phyloP scores from a whole-genome alignment of 2,329 filamentous ascomycete species.

The Colletotrichum eleusines region DNA sequence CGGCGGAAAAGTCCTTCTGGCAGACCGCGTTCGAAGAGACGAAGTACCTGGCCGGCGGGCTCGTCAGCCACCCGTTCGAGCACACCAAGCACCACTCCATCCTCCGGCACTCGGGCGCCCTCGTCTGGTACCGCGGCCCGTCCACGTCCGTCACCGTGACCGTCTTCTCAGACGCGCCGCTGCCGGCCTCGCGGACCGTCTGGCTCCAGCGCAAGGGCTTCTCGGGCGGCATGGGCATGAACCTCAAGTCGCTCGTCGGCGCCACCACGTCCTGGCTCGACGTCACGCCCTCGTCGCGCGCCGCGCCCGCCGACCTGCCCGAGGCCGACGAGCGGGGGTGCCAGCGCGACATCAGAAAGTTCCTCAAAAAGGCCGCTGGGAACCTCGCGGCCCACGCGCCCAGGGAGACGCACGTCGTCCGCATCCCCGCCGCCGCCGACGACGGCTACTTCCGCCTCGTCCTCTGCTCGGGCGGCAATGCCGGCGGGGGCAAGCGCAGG shows the following conservation, averaged over 20 bases:
- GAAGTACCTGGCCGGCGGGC: slow-evolving; percentile 73
- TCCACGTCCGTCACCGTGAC: slow-evolving; percentile 74
- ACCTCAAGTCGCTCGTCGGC: slow-evolving; percentile 71
- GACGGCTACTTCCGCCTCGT: slow-evolving; percentile 79
- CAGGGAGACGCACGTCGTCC: slow-evolving; percentile 73
- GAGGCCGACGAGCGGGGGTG: slow-evolving; percentile 72
- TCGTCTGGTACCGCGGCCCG: slow-evolving; percentile 76
- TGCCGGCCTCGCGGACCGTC: slow-evolving; percentile 69
- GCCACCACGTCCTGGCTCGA: slow-evolving; percentile 73
- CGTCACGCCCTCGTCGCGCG: slow-evolving; percentile 70
- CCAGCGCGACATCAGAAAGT: slow-evolving; percentile 76
- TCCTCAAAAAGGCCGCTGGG: slow-evolving; percentile 67
- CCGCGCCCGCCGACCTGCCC: slow-evolving; percentile 61
- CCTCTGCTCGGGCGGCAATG: slow-evolving; percentile 63
- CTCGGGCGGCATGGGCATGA: slow-evolving; percentile 77
- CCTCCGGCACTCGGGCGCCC: slow-evolving; percentile 72
- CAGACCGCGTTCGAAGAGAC: slow-evolving; percentile 68
- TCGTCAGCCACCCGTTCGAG: slow-evolving; percentile 72
- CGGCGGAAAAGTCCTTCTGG: slow-evolving; percentile 51
- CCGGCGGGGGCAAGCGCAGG: slow-evolving; percentile 58
- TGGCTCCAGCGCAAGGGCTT: slow-evolving; percentile 78
- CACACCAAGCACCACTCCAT: slow-evolving; percentile 76
- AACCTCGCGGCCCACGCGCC: slow-evolving; percentile 61
- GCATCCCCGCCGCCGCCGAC: slow-evolving; percentile 71
- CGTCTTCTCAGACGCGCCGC: slow-evolving; percentile 69